Base-by-base conservation (phyloP, 441 rosid species). In the Cnidoscolus chayamansa region DNA sequence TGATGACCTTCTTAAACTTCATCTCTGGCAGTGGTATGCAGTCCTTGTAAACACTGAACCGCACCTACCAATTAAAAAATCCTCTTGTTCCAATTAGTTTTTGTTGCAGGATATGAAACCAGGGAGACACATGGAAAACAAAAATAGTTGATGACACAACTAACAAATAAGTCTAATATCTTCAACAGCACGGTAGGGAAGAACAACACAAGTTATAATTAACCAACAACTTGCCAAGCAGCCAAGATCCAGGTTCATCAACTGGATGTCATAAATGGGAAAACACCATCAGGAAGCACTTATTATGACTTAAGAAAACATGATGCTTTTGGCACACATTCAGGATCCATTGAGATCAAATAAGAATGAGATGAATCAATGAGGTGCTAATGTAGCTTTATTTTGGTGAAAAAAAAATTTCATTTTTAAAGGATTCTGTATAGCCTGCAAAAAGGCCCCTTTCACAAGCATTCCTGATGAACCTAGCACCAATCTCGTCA, bases 21-120 rank as follows among this genome's bases (percentile, higher is more conserved):
- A 63, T 55, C 76, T 77, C 80, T n/a, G 76, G 63, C 47, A 74
- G 16, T 0, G 83, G 83, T 37, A 64, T 45, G 63, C 80, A 80
- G 54, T 80, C 78, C 65, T 80, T 66, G 55, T 55, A 11, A 58
- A 77, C 56, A 25, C 10, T 63, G 67, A 80, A 80, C 47, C 78
- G 67, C 59, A 80, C 83, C 83, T 80, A 37, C 65, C 68, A 67
- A 25, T 25, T 58, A 60, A 67, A 32, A 50, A 48, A 67, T 32
- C 9, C 17, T 47, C 35, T 25, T 45, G 35, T 67, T 30, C 32
- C 45, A 25, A 51, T 17, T 64, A 65, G 31, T 4, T 7, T 45
- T 11, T 25, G 9, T 43, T 1, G 57, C 64, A 20, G 37, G 43
- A 5, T 57, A 20, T 17, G 43, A 69, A 57, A 54, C 10, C 7